phyloP scores from a whole-genome alignment of 2,329 filamentous ascomycete species.

The Fusarium staphyleae region DNA sequence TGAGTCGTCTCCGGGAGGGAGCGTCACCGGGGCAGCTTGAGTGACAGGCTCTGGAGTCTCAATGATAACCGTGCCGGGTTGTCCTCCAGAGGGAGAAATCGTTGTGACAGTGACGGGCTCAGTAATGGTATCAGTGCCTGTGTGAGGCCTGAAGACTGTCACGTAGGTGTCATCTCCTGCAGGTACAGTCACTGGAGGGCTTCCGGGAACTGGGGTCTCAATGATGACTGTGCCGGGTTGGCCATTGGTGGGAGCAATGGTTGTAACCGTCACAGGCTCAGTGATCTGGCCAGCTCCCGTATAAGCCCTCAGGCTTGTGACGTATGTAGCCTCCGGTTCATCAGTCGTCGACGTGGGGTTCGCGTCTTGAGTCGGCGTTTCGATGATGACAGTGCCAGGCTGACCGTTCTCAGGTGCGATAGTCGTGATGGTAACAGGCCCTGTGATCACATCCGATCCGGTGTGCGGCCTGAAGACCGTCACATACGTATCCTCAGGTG shows the following conservation, averaged over 20 bases:
- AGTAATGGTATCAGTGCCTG: conserved; percentile 5
- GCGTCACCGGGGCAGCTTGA: neutral
- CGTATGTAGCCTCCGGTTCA: conserved; percentile 10
- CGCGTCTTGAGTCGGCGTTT: conserved; percentile 16
- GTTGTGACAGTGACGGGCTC: conserved; percentile 12
- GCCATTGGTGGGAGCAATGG: conserved; percentile 1
- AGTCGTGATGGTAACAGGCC: conserved; percentile 7
- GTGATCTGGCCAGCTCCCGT: conserved; percentile 11
- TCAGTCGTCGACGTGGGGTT: conserved; percentile 2
- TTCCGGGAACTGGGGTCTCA: conserved; percentile 10
- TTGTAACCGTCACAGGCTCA: conserved; percentile 4
- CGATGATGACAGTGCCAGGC: conserved; percentile 26
- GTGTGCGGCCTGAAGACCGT: conserved; percentile 15
- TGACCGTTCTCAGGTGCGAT: conserved; percentile 21
- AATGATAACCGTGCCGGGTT: conserved; percentile 19
- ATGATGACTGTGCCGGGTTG: conserved; percentile 16
- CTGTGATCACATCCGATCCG: neutral
- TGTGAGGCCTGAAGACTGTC: conserved; percentile 15
- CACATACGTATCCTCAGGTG: conserved; percentile 19
- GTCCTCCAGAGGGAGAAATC: conserved; percentile 7
- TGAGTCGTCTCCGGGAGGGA: neutral
- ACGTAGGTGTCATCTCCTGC: conserved; percentile 5
- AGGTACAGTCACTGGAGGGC: neutral
- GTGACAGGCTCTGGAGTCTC: neutral
- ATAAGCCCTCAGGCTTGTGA: conserved; percentile 9